A percentile compares a stretch with the other conserved stretches of the same genome.
These are phyloP conservation scores for Nakazawaea ishiwadae DNA, from an alignment of 805 yeast genomes.

Conservation along the genomic window DNA sequence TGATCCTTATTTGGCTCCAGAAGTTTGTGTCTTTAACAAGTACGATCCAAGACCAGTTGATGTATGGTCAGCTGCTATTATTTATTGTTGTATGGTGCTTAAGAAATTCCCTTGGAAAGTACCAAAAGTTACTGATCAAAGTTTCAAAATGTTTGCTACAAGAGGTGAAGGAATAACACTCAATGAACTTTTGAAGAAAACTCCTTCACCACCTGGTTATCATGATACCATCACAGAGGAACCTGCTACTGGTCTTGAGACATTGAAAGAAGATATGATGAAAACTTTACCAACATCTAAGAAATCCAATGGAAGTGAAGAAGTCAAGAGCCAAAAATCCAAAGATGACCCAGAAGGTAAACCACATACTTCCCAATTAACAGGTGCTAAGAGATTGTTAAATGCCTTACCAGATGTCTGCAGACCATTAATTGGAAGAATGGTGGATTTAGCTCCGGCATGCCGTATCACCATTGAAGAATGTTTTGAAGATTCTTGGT, in stretches of 20 bases:
- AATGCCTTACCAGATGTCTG: conserved; percentile 69
- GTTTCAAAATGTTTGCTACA: conserved; percentile 78
- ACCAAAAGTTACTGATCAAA: conserved; percentile 74
- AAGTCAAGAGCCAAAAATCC: background rate
- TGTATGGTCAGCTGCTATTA: conserved; percentile 89
- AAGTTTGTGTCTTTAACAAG: conserved; percentile 74
- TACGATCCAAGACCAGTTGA: conserved; percentile 94
- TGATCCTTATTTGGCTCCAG: conserved; percentile 90
- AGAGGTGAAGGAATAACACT: conserved; percentile 65
- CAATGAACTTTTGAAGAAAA: conserved; percentile 52
- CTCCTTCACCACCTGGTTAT: conserved; percentile 44
- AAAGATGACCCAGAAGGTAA: conserved; percentile 19
- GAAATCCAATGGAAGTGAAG: conserved; percentile 6
- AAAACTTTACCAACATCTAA: conserved; percentile 14
- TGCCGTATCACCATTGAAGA: conserved; percentile 80
- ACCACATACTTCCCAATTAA: conserved; percentile 55
- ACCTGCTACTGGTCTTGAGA: conserved; percentile 5
- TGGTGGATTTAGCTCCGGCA: conserved; percentile 85
- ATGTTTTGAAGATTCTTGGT: conserved; percentile 70
- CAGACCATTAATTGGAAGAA: conserved; percentile 60
- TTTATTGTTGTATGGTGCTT: conserved; percentile 87
- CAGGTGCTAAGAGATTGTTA: conserved; percentile 69
- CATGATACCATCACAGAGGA: conserved; percentile 13
- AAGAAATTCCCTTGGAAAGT: conserved; percentile 95
- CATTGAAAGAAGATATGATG: conserved; percentile 9